These are phyloP conservation scores for Thermomucor indicae-seudaticae DNA, from an alignment of 371 early-diverging fungal species.

Conservation along the genomic window DNA sequence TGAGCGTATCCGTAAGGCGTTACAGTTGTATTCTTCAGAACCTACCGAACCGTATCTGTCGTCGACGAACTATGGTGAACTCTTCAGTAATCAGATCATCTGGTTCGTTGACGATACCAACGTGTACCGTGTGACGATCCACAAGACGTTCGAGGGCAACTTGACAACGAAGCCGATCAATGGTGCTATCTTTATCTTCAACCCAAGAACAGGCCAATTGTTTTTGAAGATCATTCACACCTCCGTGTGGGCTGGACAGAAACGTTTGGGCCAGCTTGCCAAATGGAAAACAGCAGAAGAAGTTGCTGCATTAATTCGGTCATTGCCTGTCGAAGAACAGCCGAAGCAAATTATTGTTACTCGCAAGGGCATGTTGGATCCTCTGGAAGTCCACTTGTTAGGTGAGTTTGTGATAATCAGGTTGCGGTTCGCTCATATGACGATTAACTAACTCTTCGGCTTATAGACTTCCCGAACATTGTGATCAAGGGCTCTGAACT, in stretches of 20 bases:
- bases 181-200: conserved; percentile 98
- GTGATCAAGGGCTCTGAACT: conserved; percentile 96
- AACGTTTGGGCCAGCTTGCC: conserved; percentile 96
- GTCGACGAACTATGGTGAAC: conserved; percentile 94
- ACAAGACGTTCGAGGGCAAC: conserved; percentile 99
- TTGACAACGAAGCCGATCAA: conserved; percentile 98
- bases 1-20: conserved; percentile 98
- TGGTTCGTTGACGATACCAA: conserved; percentile 99
- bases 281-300: conserved; percentile 99
- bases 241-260: conserved; percentile 98
- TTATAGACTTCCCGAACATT: conserved; percentile 96
- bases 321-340: conserved; percentile 97
- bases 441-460: background rate
- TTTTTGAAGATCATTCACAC: conserved; percentile 99
- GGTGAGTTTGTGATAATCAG: conserved; percentile 6
- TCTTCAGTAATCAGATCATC: conserved; percentile 97
- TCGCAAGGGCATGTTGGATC: conserved; percentile 99
- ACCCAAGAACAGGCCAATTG: conserved; percentile 97
- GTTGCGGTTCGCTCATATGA: background rate
- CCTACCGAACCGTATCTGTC: conserved; percentile 98
- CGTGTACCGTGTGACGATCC: conserved; percentile 98
- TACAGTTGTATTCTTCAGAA: conserved; percentile 97
- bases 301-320: conserved; percentile 98
- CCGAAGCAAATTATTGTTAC: conserved; percentile 98
- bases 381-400: conserved; percentile 89